Evolutionary conservation across 129 eudicot species (phyloP), one percentile per base, ranked within the genome.

Genomic region (Pulicaria dysenterica): DNA sequence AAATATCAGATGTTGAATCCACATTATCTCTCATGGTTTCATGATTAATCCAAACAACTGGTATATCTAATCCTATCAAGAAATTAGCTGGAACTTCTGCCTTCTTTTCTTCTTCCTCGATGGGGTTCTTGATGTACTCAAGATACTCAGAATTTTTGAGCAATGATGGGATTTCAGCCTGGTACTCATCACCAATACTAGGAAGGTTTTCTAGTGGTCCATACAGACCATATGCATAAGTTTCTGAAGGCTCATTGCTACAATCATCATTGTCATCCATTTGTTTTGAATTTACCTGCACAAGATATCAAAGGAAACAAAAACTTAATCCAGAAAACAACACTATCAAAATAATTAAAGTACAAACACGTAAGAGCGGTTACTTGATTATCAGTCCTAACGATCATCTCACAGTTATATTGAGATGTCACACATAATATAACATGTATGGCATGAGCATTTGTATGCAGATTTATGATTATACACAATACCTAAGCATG

Each of bases 101-200:
- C 43, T 70, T 45, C 14, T 17, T 47, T 76, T 72, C 81, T 43
- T 16, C 78, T 39, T 37, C 76, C 7, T 84, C 79, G n/a, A 50
- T 51, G 19, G 85, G 85, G 61, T 74, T 63, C 56, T 55, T 79
- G 51, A 51, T 17, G 59, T 75, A 74, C 7, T 17, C 67, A 40
- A 67, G 36, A 70, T 77, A 79, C 59, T 72, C 80, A 0, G 83
- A 43, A 11, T 50, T 13, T 14, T 72, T 43, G 50, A 76, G 45
- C 15, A 81, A 41, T 41, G 82, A 47, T 12, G 96, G 96, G 54
- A 90, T 79, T 67, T 85, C 58, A 19, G 70, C 84, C 55, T 90
- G 96, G 74, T 82, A 83, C 47, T 90, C 77, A 16, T 85, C 81
- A 24, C 96, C 95, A 70, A 87, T 48, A 61, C 86, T 80, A 55